A percentile compares a stretch with the other conserved stretches of the same genome.
Conservation (phyloP, 2,329 filamentous ascomycete genomes). For the Alternaria conjuncta region DNA sequence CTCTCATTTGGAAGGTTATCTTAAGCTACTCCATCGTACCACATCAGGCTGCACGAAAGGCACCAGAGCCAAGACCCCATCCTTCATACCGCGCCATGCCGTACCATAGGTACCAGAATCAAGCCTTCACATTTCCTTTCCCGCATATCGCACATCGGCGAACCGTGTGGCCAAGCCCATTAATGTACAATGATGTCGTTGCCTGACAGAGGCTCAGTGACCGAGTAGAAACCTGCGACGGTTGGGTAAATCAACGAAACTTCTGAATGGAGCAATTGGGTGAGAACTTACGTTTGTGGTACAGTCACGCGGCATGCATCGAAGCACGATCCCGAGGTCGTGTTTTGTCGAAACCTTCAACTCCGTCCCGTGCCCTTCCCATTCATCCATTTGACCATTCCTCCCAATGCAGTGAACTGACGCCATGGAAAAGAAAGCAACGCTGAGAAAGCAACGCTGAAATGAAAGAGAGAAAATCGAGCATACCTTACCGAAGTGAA, state of each 20-base stretch:
- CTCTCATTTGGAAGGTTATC: neutral
- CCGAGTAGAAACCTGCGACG: neutral
- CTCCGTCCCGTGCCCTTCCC: slow-evolving; percentile 1
- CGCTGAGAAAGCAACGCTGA: slow-evolving; percentile 61
- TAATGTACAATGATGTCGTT: neutral
- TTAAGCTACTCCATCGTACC: neutral
- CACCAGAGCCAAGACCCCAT: neutral
- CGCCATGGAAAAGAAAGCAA: slow-evolving; percentile 6
- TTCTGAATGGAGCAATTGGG: neutral
- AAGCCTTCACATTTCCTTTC: neutral
- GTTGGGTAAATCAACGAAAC: slow-evolving; percentile 14
- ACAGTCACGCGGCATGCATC: neutral
- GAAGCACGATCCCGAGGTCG: neutral
- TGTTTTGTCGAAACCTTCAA: neutral
- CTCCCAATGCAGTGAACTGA: slow-evolving; percentile 9
- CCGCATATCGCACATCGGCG: neutral
- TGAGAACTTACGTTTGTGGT: slow-evolving; percentile 12
- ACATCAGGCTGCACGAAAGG: neutral
- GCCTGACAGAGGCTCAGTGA: neutral
- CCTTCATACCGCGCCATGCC: neutral
- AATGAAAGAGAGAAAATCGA: neutral
- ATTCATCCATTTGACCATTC: neutral
- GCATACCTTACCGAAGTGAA: neutral
- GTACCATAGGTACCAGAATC: neutral
- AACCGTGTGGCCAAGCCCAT: neutral